Evolutionary conservation across 208 protist genomes (phyloP).

Genomic region (Trypanosoma caninum): DNA sequence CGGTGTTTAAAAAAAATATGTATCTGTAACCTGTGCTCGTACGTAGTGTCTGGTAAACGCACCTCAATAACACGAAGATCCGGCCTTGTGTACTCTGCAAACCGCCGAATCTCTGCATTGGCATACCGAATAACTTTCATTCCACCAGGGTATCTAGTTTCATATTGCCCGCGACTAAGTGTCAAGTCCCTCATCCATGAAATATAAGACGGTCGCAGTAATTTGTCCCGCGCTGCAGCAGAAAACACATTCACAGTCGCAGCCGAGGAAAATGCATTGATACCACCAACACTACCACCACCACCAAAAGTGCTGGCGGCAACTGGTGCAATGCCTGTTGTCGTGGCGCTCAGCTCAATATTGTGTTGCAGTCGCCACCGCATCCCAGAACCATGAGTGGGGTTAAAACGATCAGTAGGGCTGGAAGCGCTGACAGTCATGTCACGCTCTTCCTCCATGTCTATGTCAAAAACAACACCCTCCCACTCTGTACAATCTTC

Average conservation of each 20-base stretch:
- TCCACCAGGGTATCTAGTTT: slow-evolving; percentile 71
- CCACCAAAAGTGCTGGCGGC: background rate
- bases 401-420: background rate
- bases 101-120: slow-evolving; percentile 66
- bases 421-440: background rate
- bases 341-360: no score
- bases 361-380: background rate
- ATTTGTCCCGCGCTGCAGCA: slow-evolving; percentile 5
- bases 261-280: background rate
- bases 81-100: slow-evolving; percentile 72
- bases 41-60: slow-evolving; percentile 39
- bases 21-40: slow-evolving; percentile 40
- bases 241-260: slow-evolving; percentile 11
- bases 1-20: slow-evolving; percentile 82
- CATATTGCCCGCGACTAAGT: slow-evolving; percentile 72
- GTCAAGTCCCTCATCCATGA: slow-evolving; percentile 76
- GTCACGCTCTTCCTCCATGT: slow-evolving; percentile 26
- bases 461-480: slow-evolving; percentile 41
- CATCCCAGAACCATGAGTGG: background rate
- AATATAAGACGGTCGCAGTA: slow-evolving; percentile 31
- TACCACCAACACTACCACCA: background rate
- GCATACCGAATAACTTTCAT: slow-evolving; percentile 68
- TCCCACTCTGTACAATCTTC: slow-evolving; percentile 75
- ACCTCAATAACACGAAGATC: slow-evolving; percentile 77
- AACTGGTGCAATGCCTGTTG: background rate